Base-by-base conservation (phyloP, 305 asterid species). In the Solanum hybrid region DNA sequence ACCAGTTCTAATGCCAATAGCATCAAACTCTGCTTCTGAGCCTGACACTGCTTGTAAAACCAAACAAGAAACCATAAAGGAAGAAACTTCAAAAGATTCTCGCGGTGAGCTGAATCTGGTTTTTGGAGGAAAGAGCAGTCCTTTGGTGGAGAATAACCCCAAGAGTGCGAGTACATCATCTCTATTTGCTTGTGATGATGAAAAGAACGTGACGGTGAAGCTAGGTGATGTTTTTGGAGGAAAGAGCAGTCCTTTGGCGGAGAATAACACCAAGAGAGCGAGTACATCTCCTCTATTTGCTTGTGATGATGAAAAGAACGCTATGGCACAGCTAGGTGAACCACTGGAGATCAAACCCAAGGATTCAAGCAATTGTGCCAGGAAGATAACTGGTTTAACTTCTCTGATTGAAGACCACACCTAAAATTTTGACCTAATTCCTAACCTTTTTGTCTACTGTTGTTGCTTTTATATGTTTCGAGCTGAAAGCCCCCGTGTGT, bases 311-410 rank as follows among this genome's bases (percentile, higher is more conserved):
- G 92, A 76, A 87, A 85, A 71, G 80, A 69, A 89, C 56, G 88
- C 89, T 36, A 80, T 78, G 89, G 91, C 26, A 91, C 91, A 90
- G 87, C 91, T 88, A 85, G 91, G 95, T 94, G 92, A 90, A 92
- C 93, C 92, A 20, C 92, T 90, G 85, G 94, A 91, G 90, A 91
- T 91, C 32, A 93, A 90, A 92, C 95, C 93, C 6, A 95, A 90
- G 92, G 91, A 71, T 88, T 66, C 90, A 69, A 91, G 89, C 72
- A 89, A 82, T 88, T 95, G 95, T 46, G 91, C 86, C 75, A 96
- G 92, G 93, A 90, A 95, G 46, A 92, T 94, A 88, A 92, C 96
- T 60, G 98, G 98, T 89, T 94, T 96, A 86, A 93, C 99, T 88
- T 94, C 96, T 36, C 92, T 95, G 82, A 94, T 96, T 16, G 94